These are phyloP conservation scores for Diphasiastrum complanatum DNA, from an alignment of 83 land plant genomes.

Conservation along the genomic window DNA sequence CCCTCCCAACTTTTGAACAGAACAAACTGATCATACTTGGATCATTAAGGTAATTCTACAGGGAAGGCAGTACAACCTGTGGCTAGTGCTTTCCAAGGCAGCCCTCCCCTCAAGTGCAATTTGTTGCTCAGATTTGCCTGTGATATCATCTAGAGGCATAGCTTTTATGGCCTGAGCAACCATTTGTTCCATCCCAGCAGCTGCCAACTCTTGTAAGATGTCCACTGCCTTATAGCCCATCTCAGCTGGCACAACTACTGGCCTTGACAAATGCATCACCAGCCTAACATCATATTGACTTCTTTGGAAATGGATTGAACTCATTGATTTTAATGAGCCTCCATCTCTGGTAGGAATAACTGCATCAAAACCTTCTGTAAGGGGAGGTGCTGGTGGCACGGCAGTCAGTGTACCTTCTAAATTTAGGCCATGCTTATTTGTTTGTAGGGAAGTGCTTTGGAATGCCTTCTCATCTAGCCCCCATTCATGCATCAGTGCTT, in stretches of 20 bases:
- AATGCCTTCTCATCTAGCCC: slow-evolving; percentile 61
- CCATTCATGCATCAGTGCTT: slow-evolving; percentile 66
- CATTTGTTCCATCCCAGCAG: slow-evolving; percentile 57
- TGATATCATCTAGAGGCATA: slow-evolving; percentile 85
- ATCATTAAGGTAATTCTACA: too few species aligned
- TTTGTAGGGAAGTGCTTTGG: slow-evolving; percentile 38
- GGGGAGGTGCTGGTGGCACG: slow-evolving; percentile 51
- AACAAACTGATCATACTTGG: too few species aligned
- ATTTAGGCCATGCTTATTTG: slow-evolving; percentile 34
- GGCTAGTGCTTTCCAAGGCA: slow-evolving; percentile 35
- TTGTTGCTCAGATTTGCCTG: slow-evolving; percentile 63
- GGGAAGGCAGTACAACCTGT: too few species aligned
- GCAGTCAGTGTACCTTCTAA: background rate
- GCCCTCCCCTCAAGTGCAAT: slow-evolving; percentile 55
- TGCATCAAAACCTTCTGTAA: slow-evolving; percentile 61
- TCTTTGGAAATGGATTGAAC: slow-evolving; percentile 43
- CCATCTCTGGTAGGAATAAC: slow-evolving; percentile 57
- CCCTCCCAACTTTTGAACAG: too few species aligned
- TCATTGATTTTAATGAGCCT: slow-evolving; percentile 67
- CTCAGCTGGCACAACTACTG: slow-evolving; percentile 70
- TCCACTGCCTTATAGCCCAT: slow-evolving; percentile 58
- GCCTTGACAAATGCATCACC: slow-evolving; percentile 70
- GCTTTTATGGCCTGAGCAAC: slow-evolving; percentile 49
- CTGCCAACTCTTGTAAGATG: slow-evolving; percentile 53
- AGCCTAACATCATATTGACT: slow-evolving; percentile 41